Percentiles rank a stretch among this genome's conserved stretches.
Conservation (phyloP, 768 basidiomycete species). For the Calocera viscosa region DNA sequence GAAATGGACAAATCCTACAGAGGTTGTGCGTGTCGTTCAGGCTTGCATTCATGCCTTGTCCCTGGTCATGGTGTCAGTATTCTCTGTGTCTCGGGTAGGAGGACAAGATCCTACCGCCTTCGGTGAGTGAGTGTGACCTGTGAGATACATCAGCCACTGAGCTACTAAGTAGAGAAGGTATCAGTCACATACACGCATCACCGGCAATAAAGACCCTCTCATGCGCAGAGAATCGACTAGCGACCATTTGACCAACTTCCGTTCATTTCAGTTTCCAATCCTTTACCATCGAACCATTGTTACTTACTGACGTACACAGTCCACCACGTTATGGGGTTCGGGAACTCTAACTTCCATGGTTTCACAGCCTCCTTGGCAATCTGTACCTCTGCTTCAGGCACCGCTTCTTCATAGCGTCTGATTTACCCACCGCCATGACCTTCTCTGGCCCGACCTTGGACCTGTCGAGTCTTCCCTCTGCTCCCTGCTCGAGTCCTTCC, state of each 20-base stretch:
- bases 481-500: not conserved
- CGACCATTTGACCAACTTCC: conserved; percentile 19
- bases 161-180: not conserved
- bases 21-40: conserved; percentile 23
- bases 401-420: not conserved
- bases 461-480: not conserved
- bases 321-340: conserved; percentile 17
- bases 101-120: conserved; percentile 15
- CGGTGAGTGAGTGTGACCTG: conserved; percentile 24
- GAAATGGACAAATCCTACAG: conserved; percentile 11
- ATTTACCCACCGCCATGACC: conserved; percentile 11
- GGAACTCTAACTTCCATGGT: conserved; percentile 18
- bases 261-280: not conserved
- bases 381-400: not conserved
- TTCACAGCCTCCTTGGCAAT: conserved; percentile 12
- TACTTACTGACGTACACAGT: conserved; percentile 18
- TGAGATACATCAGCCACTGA: conserved; percentile 11
- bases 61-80: not conserved
- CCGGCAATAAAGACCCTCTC: conserved; percentile 21
- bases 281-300: not conserved
- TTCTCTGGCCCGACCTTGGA: conserved; percentile 9
- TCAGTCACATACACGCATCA: not conserved
- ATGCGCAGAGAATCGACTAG: conserved; percentile 15
- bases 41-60: conserved; percentile 22
- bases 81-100: not conserved